These are phyloP conservation scores for Amoebophrya sp. DNA, from an alignment of 169 alveolate species.

Conservation along the genomic window DNA sequence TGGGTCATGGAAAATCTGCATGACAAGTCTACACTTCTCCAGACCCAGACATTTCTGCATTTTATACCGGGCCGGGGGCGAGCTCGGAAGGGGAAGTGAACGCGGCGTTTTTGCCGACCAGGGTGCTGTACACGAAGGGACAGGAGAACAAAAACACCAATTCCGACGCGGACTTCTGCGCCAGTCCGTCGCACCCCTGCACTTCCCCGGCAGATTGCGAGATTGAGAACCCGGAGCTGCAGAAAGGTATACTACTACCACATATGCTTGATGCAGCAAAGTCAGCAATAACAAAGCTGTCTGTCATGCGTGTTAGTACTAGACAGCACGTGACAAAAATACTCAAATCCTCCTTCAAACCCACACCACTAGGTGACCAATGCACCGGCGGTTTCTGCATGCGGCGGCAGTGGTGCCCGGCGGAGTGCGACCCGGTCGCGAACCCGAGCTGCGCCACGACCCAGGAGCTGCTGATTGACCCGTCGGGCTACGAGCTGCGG, in stretches of 20 bases:
- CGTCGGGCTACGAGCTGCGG: background rate
- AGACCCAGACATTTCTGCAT: no score
- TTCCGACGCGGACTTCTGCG: background rate
- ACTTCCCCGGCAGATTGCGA: background rate
- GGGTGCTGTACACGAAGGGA: background rate
- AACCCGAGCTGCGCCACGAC: background rate
- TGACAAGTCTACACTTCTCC: no score
- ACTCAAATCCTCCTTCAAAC: background rate
- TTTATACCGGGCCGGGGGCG: no score
- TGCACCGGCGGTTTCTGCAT: background rate
- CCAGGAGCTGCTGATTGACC: background rate
- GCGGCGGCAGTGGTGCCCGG: conserved; percentile 9
- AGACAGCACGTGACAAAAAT: background rate
- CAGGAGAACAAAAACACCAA: conserved; percentile 10
- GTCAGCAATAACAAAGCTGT: no score
- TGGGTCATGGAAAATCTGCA: no score
- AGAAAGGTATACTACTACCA: background rate
- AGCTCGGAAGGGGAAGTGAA: background rate
- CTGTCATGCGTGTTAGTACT: no score
- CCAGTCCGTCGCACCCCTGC: background rate
- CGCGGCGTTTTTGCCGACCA: background rate
- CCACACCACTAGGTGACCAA: background rate
- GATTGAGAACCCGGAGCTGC: background rate
- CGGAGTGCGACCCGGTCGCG: background rate
- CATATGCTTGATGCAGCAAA: no score